Evolutionary conservation across 345 rosid genomes (phyloP), one percentile per base, ranked within the genome.

Genomic region (Carallia brachiata): DNA sequence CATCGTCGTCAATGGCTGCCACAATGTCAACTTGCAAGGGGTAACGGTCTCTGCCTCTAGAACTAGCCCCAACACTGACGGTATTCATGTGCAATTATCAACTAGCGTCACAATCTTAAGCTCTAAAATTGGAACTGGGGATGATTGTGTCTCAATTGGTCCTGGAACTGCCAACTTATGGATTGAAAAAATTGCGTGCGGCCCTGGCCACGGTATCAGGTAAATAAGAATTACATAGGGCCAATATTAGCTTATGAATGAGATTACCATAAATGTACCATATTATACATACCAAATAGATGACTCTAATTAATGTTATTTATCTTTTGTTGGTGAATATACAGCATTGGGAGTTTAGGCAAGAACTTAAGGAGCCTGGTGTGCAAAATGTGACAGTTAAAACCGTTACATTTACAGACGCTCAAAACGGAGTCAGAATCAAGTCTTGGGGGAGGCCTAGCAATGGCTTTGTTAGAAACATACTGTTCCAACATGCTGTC

Each of bases 151-250:
- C 50, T 72, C 75, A 54, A 23, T 65, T 19, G 70, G 75, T 17
- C 47, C 69, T 10, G 75, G 69, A 6, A 62, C 70, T 1, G n/a
- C 27, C 0, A 57, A 72, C 23, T 32, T 72, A 28, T 65, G 63
- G 64, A 65, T 72, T 44, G 69, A 72, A 34, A 32, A 47, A 0
- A 52, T 64, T 1, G 48, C 18, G 15, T 72, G 75, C 32, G 69
- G 69, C 1, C 65, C 69, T 64, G 70, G 65, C 19, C 75, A 72
- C 17, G 65, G 69, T n/a, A 72, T 72, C 50, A 71, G 69, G 69
- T 71, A 55, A 18, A 7, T 2, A 57, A 13, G 3, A 28, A 6
- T 23, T 57, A 23, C 23, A 23, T 23, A 23, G 23, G 23, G 23
- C 23, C 23, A 23, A 23, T 23, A 23, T 23, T 23, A 23, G 23